A percentile compares a stretch with the other conserved stretches of the same genome.
Evolutionary conservation across 1,284 basidiomycete genomes (phyloP).

Genomic region (Mycena citricolor): DNA sequence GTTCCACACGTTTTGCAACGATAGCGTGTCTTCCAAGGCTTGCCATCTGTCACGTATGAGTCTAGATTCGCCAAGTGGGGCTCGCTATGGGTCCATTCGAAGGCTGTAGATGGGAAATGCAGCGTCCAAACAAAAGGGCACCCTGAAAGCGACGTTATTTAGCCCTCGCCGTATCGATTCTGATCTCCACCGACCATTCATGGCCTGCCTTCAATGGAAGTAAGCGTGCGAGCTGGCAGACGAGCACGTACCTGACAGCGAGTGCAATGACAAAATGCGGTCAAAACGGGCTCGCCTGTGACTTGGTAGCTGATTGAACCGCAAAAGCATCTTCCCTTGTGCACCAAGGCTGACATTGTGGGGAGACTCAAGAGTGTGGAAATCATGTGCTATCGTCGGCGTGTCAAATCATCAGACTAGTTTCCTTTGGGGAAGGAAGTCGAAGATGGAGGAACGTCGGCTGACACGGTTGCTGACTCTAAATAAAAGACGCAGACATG

Average conservation of each 20-base stretch:
- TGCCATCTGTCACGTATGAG: slow-evolving; percentile 43
- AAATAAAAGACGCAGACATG: not conserved
- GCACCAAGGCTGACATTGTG: slow-evolving; percentile 6
- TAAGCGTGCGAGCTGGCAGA: slow-evolving; percentile 2
- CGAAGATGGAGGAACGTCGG: not conserved
- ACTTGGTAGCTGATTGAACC: slow-evolving; percentile 46
- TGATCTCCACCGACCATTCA: not conserved
- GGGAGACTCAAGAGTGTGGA: slow-evolving; percentile 5
- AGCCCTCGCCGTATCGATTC: not conserved
- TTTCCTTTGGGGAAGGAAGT: not conserved
- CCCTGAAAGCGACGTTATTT: slow-evolving; percentile 36
- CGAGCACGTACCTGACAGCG: slow-evolving; percentile 47
- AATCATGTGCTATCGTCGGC: too few relatives aligned
- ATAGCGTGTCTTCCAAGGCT: slow-evolving; percentile 56
- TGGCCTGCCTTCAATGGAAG: not conserved
- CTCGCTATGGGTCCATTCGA: slow-evolving; percentile 51
- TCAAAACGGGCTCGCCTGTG: slow-evolving; percentile 46
- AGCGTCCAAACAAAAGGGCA: slow-evolving; percentile 62
- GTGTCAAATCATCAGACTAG: slow-evolving; percentile 13
- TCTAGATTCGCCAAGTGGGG: slow-evolving; percentile 40
- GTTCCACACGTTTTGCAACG: slow-evolving; percentile 61
- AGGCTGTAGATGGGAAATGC: slow-evolving; percentile 49
- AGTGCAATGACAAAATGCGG: slow-evolving; percentile 66
- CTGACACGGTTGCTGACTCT: not conserved
- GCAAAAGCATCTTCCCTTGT: slow-evolving; percentile 55